Conservation (phyloP, 2,329 filamentous ascomycete genomes). For the Fusarium sp. region DNA sequence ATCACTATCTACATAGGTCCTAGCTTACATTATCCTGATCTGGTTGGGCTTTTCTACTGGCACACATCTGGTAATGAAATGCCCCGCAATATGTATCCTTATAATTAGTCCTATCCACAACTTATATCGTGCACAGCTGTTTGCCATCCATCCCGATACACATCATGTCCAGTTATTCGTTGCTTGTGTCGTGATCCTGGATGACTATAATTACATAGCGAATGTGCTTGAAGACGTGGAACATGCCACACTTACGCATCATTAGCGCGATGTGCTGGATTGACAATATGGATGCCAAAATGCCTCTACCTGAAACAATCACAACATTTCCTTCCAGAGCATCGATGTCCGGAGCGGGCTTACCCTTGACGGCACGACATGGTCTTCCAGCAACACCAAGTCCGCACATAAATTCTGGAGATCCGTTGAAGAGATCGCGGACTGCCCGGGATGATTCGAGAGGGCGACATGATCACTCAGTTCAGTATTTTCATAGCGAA, state of each 20-base stretch:
- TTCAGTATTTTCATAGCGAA: too few relatives aligned
- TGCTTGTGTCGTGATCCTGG: neutral
- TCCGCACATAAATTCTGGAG: too few relatives aligned
- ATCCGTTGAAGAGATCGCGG: too few relatives aligned
- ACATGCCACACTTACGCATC: neutral
- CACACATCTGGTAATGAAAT: neutral
- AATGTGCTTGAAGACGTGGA: neutral
- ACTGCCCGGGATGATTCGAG: too few relatives aligned
- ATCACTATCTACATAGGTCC: neutral
- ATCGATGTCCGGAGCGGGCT: too few relatives aligned
- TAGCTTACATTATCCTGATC: neutral
- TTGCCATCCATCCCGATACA: neutral
- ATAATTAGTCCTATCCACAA: neutral
- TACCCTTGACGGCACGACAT: too few relatives aligned
- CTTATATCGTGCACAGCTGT: neutral
- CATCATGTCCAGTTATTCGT: neutral
- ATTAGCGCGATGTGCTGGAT: neutral
- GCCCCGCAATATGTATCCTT: neutral
- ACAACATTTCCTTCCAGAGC: too few relatives aligned
- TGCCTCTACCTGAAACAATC: too few relatives aligned
- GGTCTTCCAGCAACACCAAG: too few relatives aligned
- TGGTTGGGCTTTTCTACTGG: too few relatives aligned
- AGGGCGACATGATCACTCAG: too few relatives aligned
- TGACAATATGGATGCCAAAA: too few relatives aligned
- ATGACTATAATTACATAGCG: neutral